A percentile compares a stretch with the other conserved stretches of the same genome.
These are phyloP conservation scores for Backusella macrospora DNA, from an alignment of 192 early-diverging fungal genomes.

Conservation along the genomic window DNA sequence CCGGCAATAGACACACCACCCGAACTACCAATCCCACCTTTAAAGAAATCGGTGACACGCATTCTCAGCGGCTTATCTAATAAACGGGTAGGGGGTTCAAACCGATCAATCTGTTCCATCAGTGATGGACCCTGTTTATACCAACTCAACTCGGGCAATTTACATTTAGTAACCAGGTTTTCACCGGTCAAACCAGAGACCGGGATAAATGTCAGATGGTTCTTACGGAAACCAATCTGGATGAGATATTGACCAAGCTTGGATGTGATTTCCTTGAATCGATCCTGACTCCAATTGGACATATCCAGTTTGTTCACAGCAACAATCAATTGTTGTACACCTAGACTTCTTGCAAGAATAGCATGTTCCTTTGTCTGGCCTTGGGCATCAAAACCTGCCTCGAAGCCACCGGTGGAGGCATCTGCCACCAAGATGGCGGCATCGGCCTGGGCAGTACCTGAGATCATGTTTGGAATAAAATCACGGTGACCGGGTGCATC, in stretches of 20 bases:
- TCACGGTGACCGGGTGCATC: slow-evolving; percentile 98
- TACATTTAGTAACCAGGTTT: slow-evolving; percentile 68
- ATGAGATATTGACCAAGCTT: slow-evolving; percentile 73
- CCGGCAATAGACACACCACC: slow-evolving; percentile 85
- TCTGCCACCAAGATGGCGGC: slow-evolving; percentile 94
- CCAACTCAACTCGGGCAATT: slow-evolving; percentile 42
- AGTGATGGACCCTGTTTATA: slow-evolving; percentile 89
- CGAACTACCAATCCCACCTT: slow-evolving; percentile 74
- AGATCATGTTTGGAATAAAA: slow-evolving; percentile 99
- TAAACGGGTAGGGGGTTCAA: slow-evolving; percentile 73
- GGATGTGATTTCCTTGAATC: slow-evolving; percentile 76
- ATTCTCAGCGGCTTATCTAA: slow-evolving; percentile 86
- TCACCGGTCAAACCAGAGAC: slow-evolving; percentile 89
- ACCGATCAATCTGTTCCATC: slow-evolving; percentile 68
- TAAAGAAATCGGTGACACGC: slow-evolving; percentile 88
- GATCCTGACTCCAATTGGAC: slow-evolving; percentile 78
- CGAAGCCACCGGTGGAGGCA: slow-evolving; percentile 87
- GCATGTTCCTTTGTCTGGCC: slow-evolving; percentile 98
- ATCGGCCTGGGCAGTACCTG: slow-evolving; percentile 93
- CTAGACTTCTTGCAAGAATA: slow-evolving; percentile 86
- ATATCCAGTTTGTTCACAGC: slow-evolving; percentile 96
- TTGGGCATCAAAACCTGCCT: slow-evolving; percentile 90
- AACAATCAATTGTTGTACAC: slow-evolving; percentile 90
- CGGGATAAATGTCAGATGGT: slow-evolving; percentile 83
- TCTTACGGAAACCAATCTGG: slow-evolving; percentile 79